Evolutionary conservation across 768 basidiomycete species (phyloP).

Genomic region (Boletus sp.): DNA sequence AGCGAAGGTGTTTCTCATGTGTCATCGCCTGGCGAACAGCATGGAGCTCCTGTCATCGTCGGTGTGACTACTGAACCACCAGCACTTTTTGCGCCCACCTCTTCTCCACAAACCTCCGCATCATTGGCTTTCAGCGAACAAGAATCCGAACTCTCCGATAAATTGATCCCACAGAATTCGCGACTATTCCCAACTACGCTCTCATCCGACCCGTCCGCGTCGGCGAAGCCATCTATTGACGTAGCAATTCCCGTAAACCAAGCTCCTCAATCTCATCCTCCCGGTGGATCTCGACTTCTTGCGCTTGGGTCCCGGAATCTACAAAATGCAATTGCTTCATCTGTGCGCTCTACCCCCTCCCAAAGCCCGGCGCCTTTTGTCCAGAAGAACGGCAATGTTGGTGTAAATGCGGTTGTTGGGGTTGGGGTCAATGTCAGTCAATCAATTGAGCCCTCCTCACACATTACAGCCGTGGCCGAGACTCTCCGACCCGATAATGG

Average conservation of each 20-base stretch:
- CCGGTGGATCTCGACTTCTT: slow-evolving; percentile 43
- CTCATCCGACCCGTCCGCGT: slow-evolving; percentile 17
- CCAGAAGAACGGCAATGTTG: slow-evolving; percentile 22
- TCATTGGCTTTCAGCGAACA: slow-evolving; percentile 5
- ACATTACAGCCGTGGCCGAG: slow-evolving; percentile 9
- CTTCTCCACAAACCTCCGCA: slow-evolving; percentile 11
- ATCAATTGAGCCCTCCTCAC: slow-evolving; percentile 17
- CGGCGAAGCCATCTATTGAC: slow-evolving; percentile 33
- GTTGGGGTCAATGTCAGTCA: slow-evolving; percentile 8
- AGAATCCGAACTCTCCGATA: slow-evolving; percentile 20
- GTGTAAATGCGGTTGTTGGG: slow-evolving; percentile 8
- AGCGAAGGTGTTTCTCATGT: slow-evolving; percentile 13
- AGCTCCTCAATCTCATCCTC: slow-evolving; percentile 36
- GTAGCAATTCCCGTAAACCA: slow-evolving; percentile 38
- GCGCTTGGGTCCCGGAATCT: slow-evolving; percentile 32
- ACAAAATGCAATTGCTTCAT: slow-evolving; percentile 16
- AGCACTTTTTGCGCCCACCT: slow-evolving; percentile 8
- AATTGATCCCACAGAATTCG: slow-evolving; percentile 28
- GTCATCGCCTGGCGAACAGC: slow-evolving; percentile 16
- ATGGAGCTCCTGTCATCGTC: not conserved
- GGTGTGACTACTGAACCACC: slow-evolving; percentile 1
- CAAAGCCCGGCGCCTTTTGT: slow-evolving; percentile 23
- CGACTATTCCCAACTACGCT: slow-evolving; percentile 36
- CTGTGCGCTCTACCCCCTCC: slow-evolving; percentile 19
- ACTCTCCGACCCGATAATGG: slow-evolving; percentile 24